These are phyloP conservation scores for Macrolepiota albuminosa DNA, from an alignment of 768 basidiomycete species.

Conservation along the genomic window DNA sequence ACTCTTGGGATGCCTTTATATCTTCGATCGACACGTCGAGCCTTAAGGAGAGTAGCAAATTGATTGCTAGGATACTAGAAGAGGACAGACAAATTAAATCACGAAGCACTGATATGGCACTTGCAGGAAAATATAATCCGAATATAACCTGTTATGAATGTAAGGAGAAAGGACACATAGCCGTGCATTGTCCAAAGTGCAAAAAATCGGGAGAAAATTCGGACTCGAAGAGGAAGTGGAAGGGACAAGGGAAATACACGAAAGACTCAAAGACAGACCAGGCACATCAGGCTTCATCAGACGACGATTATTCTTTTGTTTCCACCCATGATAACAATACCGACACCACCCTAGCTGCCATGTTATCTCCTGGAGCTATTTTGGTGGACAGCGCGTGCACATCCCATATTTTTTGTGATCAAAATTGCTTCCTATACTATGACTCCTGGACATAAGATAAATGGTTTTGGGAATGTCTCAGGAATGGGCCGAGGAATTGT, in stretches of 20 bases:
- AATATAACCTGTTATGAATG: constrained; percentile 12
- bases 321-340: neutral
- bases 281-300: neutral
- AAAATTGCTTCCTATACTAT: constrained; percentile 1
- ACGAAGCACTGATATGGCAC: constrained; percentile 12
- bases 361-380: neutral
- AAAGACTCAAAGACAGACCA: neutral
- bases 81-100: constrained; percentile 13
- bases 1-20: constrained; percentile 29
- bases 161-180: constrained; percentile 7
- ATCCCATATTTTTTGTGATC: constrained; percentile 1
- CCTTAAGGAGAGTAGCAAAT: constrained; percentile 9
- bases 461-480: constrained; percentile 1
- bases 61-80: constrained; percentile 9
- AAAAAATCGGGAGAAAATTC: neutral
- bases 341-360: neutral
- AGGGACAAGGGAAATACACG: neutral
- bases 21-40: constrained; percentile 15
- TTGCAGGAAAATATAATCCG: constrained; percentile 13
- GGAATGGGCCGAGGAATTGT: constrained; percentile 1
- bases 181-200: neutral
- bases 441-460: constrained; percentile 4
- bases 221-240: neutral
- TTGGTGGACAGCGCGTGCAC: constrained; percentile 6
- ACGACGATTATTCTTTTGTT: constrained; percentile 5